These are phyloP conservation scores for Sequoiadendron giganteum DNA, from an alignment of 75 land plant species.

Conservation along the genomic window DNA sequence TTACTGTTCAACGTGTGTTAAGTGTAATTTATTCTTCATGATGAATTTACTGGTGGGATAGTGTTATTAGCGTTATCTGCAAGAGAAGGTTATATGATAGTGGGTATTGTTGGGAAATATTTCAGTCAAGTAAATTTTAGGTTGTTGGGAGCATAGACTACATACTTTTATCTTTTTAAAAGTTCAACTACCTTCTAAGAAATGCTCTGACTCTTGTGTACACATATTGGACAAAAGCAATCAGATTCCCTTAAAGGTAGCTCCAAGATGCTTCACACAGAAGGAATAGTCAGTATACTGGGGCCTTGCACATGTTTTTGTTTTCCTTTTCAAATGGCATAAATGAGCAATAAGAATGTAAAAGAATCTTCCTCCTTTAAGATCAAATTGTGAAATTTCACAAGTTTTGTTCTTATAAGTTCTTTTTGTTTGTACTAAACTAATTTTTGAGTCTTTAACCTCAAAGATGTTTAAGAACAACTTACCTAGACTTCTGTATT, in stretches of 20 bases:
- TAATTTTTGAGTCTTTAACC: neutral
- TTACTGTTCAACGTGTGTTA: too few relatives aligned
- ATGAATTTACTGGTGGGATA: neutral
- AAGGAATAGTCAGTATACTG: neutral
- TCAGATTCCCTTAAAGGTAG: neutral
- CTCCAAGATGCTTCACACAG: neutral
- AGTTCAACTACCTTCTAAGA: neutral
- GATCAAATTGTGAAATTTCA: neutral
- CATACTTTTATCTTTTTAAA: neutral
- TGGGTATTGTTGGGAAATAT: neutral
- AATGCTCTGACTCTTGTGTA: neutral
- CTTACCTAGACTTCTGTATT: neutral
- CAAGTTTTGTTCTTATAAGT: neutral
- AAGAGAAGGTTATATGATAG: too few relatives aligned
- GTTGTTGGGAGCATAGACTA: neutral
- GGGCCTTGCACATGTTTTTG: neutral
- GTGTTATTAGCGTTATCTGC: neutral
- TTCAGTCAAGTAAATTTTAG: neutral
- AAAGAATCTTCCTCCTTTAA: neutral
- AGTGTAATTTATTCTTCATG: neutral
- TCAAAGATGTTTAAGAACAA: neutral
- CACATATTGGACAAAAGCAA: neutral
- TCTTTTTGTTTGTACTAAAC: neutral
- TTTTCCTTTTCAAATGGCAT: neutral
- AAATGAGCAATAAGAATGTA: neutral